Evolutionary conservation across 768 basidiomycete species (phyloP).

Genomic region (Tylopilus rubrobrunneus): DNA sequence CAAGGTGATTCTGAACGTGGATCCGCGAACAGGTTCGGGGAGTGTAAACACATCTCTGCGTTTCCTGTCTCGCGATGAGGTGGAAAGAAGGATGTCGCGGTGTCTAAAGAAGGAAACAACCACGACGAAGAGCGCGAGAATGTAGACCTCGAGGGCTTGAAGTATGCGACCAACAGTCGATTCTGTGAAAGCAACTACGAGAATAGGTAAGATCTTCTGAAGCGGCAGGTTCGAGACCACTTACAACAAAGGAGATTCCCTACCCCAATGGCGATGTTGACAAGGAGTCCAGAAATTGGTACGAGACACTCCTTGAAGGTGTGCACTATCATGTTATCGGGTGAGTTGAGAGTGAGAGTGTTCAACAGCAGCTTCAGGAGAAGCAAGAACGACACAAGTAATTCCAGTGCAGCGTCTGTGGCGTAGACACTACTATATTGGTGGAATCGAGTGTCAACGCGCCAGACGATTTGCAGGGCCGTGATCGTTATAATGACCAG

Average conservation of each 20-base stretch:
- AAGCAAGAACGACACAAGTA: constrained; percentile 54
- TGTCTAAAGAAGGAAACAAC: constrained; percentile 39
- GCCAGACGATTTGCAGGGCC: constrained; percentile 62
- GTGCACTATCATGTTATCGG: constrained; percentile 36
- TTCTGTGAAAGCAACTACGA: constrained; percentile 64
- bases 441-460: constrained; percentile 38
- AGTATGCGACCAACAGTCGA: constrained; percentile 63
- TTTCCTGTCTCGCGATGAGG: not conserved
- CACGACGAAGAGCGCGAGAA: constrained; percentile 56
- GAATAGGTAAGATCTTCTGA: constrained; percentile 9
- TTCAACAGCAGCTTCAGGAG: constrained; percentile 63
- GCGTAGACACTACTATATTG: constrained; percentile 50
- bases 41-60: constrained; percentile 11
- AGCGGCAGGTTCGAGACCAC: constrained; percentile 25
- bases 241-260: constrained; percentile 57
- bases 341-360: constrained; percentile 38
- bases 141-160: constrained; percentile 59
- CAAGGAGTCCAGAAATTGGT: constrained; percentile 47
- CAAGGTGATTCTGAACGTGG: constrained; percentile 22
- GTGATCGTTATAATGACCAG: constrained; percentile 43
- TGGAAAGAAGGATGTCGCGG: constrained; percentile 3
- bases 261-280: constrained; percentile 51
- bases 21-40: constrained; percentile 25
- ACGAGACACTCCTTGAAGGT: constrained; percentile 45
- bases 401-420: constrained; percentile 53